Base-by-base conservation (phyloP, 345 rosid genomes). In the Euphorbia lathyris region DNA sequence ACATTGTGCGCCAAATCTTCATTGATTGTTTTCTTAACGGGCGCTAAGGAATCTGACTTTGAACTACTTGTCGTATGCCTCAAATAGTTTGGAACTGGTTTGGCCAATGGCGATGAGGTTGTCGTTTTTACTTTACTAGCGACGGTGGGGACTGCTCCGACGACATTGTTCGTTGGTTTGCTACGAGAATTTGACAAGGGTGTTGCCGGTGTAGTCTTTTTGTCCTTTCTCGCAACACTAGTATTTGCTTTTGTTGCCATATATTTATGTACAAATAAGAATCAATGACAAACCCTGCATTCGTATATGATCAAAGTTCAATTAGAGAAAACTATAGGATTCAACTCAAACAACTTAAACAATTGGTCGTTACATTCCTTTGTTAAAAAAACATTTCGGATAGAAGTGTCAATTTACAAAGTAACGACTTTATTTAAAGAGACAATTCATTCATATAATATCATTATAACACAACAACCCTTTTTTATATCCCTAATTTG, bases 31-130 rank as follows among this genome's bases (percentile, higher is more conserved):
- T 85, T 90, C 82, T 81, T 84, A 11, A 42, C 50, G 29, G 29
- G 61, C 40, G 78, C 88, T 47, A 55, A 51, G 13, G 84, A 50
- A 22, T 84, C 91, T 1, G 74, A 43, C 68, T 82, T 78, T 27
- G 93, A 86, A 72, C 85, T 82, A 22, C 76, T 10, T 1, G 96
- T 88, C 14, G 96, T 45, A 45, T 12, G 90, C 72, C 71, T 90
- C n/a, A 89, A 77, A 77, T 88, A 84, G 72, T 84, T 82, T 2
- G 90, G 95, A 25, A 76, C 20, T 36, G 81, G 74, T 40, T 55
- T 69, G 10, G 43, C 42, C 8, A 77, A 65, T 13, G 70, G 27
- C 1, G 56, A 38, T 32, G 71, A 7, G 4, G 59, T 12, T 2
- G 69, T 7, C 27, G 65, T 13, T 47, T 65, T 80, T 25, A 55